phyloP scores from a whole-genome alignment of 495 filamentous ascomycete species.

The Hypomontagnella submonticulosa region DNA sequence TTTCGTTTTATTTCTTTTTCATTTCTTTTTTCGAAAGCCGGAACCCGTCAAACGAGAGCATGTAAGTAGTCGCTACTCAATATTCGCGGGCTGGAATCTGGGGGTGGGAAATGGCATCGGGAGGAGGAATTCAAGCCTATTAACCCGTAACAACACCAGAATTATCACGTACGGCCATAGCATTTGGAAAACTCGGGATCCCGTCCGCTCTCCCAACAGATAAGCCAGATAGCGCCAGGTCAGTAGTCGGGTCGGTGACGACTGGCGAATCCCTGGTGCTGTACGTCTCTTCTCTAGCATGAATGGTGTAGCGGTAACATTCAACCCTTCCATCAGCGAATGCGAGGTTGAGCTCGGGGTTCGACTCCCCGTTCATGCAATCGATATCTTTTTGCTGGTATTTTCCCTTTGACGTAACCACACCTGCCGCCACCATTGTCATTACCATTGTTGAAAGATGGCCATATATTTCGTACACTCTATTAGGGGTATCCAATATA shows the following conservation, averaged over 20 bases:
- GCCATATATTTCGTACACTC: neutral
- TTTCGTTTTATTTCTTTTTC: too few relatives aligned
- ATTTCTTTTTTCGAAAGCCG: too few relatives aligned
- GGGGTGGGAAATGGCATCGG: too few relatives aligned
- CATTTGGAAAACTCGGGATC: slow-evolving; percentile 55
- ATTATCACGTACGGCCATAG: too few relatives aligned
- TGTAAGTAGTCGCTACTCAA: too few relatives aligned
- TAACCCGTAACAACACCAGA: neutral
- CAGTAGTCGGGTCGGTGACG: slow-evolving; percentile 63
- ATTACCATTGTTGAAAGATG: too few relatives aligned
- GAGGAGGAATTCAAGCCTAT: neutral
- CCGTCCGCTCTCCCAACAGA: slow-evolving; percentile 60
- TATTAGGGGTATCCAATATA: slow-evolving; percentile 1
- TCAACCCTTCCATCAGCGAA: slow-evolving; percentile 28
- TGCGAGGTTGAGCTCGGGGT: slow-evolving; percentile 34
- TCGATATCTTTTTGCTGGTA: too few relatives aligned
- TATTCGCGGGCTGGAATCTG: too few relatives aligned
- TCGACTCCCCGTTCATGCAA: slow-evolving; percentile 38
- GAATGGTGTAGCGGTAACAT: slow-evolving; percentile 40
- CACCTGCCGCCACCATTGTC: too few relatives aligned
- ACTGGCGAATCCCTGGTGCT: slow-evolving; percentile 60
- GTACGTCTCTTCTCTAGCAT: slow-evolving; percentile 48
- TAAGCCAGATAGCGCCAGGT: slow-evolving; percentile 52
- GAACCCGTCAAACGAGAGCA: too few relatives aligned
- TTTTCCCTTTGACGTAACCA: too few relatives aligned